A percentile compares a stretch with the other conserved stretches of the same genome.
These are phyloP conservation scores for Naegleria lovaniensis DNA, from an alignment of 208 protist genomes.

Conservation along the genomic window DNA sequence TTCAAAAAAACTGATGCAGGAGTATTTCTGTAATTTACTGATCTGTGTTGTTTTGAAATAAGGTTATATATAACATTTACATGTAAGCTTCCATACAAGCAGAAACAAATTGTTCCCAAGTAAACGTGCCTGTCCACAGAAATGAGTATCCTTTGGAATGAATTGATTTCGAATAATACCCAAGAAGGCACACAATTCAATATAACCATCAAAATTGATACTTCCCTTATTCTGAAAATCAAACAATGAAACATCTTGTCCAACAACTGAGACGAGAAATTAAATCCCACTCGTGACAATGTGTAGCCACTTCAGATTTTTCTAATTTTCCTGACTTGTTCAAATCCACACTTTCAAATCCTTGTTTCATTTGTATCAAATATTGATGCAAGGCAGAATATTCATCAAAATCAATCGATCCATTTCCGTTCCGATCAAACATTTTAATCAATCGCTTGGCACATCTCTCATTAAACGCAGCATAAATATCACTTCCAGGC, in stretches of 20 bases:
- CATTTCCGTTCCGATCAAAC: constrained; percentile 64
- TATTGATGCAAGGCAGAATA: constrained; percentile 60
- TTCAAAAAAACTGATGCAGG: no score
- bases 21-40: no score
- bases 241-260: neutral
- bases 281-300: neutral
- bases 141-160: neutral
- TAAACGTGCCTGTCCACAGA: neutral
- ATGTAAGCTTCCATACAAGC: no score
- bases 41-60: no score
- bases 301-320: constrained; percentile 1
- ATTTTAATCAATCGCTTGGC: constrained; percentile 66
- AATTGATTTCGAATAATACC: neutral
- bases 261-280: no score
- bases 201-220: constrained; percentile 2
- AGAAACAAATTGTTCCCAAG: neutral
- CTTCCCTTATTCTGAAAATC: neutral
- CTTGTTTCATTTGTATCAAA: neutral
- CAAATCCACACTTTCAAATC: constrained; percentile 19
- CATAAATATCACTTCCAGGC: constrained; percentile 51
- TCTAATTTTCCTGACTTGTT: constrained; percentile 29
- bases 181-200: neutral
- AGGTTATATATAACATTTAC: no score
- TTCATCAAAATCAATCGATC: constrained; percentile 59
- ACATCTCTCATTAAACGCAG: no score